These are phyloP conservation scores for Novymonas esmeraldas DNA, from an alignment of 208 protist genomes.

Conservation along the genomic window DNA sequence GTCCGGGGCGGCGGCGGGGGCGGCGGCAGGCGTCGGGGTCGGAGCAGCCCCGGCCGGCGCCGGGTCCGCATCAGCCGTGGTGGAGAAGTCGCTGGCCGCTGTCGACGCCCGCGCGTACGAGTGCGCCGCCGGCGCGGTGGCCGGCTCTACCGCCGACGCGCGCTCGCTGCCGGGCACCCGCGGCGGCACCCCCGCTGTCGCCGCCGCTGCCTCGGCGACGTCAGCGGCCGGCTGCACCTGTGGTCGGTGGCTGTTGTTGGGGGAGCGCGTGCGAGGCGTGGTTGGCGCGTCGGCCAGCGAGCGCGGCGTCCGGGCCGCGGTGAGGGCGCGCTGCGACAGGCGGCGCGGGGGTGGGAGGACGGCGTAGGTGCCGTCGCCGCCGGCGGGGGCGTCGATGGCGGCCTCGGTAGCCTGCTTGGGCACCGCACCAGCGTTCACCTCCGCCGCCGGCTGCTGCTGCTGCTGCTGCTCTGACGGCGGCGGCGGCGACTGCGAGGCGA, in stretches of 20 bases:
- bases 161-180: slow-evolving; percentile 3
- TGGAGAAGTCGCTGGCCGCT: slow-evolving; percentile 31
- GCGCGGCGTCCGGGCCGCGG: slow-evolving; percentile 19
- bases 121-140: slow-evolving; percentile 16
- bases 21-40: slow-evolving; percentile 13
- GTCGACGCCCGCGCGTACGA: slow-evolving; percentile 13
- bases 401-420: background rate
- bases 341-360: slow-evolving; percentile 14
- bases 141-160: slow-evolving; percentile 4
- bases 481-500: background rate
- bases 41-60: slow-evolving; percentile 9
- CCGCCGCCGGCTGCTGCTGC: background rate
- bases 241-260: slow-evolving; percentile 18
- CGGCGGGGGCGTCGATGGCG: background rate
- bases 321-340: slow-evolving; percentile 25
- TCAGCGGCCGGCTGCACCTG: slow-evolving; percentile 1
- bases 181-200: background rate
- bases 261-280: slow-evolving; percentile 29
- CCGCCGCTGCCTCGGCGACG: background rate
- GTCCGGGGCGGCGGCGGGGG: background rate
- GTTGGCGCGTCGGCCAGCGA: background rate
- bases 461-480: background rate
- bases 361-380: background rate
- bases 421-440: no score
- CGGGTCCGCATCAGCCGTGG: slow-evolving; percentile 18